A percentile compares a stretch with the other conserved stretches of the same genome.
These are phyloP conservation scores for Pythium dissimile DNA, from an alignment of 352 stramenopile genomes.

Conservation along the genomic window DNA sequence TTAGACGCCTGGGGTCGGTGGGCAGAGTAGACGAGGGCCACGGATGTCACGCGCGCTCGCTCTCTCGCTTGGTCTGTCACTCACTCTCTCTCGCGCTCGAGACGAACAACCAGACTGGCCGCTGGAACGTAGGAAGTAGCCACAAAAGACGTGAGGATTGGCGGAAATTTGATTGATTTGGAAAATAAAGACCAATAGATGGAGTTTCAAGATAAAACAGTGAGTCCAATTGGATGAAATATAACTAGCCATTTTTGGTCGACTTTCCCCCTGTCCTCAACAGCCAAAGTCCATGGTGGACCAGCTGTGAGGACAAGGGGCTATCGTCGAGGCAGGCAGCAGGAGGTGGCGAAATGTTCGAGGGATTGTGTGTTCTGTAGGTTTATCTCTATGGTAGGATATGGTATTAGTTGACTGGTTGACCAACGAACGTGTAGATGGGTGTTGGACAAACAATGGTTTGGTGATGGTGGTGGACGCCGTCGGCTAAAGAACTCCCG, in stretches of 20 bases:
- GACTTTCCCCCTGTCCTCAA: too few species aligned
- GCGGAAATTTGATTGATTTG: conserved; percentile 2
- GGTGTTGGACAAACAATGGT: too few species aligned
- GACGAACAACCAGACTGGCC: conserved; percentile 11
- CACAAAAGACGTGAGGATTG: background rate
- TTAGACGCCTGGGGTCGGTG: background rate
- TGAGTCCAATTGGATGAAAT: background rate
- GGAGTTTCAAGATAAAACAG: background rate
- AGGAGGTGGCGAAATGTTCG: too few species aligned
- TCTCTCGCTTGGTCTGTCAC: background rate
- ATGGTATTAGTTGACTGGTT: too few species aligned
- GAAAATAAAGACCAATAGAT: background rate
- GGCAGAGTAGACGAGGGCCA: background rate
- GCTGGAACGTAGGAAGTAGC: conserved; percentile 23
- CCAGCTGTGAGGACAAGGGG: too few species aligned
- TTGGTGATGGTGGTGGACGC: too few species aligned
- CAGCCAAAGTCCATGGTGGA: too few species aligned
- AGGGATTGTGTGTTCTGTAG: too few species aligned
- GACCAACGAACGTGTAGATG: too few species aligned
- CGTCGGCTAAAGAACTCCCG: background rate
- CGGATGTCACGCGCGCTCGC: background rate
- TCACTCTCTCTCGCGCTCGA: conserved; percentile 17
- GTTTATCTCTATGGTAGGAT: too few species aligned
- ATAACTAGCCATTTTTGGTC: background rate
- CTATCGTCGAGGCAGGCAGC: too few species aligned